Evolutionary conservation across 805 yeast species (phyloP).

Genomic region (Lipomyces sp.): DNA sequence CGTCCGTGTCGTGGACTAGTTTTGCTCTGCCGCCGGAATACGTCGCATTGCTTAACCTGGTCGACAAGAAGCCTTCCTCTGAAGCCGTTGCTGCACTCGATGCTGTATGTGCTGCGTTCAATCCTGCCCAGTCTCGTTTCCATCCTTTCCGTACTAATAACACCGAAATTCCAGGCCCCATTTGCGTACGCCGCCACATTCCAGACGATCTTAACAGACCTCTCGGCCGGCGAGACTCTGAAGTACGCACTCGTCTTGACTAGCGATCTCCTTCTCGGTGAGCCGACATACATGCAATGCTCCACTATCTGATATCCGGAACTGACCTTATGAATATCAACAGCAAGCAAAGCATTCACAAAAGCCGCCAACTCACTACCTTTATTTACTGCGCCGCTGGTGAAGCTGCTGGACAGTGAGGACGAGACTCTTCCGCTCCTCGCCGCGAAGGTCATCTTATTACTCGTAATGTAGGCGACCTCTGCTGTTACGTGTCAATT

Average conservation of each 20-base stretch:
- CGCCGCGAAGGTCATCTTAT: conserved; percentile 52
- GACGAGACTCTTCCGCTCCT: conserved; percentile 60
- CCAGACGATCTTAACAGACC: conserved; percentile 48
- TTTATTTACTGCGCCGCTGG: conserved; percentile 8
- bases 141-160: neutral
- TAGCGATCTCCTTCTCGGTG: conserved; percentile 48
- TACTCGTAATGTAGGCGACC: conserved; percentile 43
- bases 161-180: conserved; percentile 8
- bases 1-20: conserved; percentile 91
- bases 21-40: conserved; percentile 66
- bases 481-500: neutral
- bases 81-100: conserved; percentile 30
- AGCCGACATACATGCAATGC: neutral
- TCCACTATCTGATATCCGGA: neutral
- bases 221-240: conserved; percentile 59
- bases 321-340: neutral
- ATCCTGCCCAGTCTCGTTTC: neutral
- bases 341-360: conserved; percentile 3
- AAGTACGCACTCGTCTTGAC: conserved; percentile 61
- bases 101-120: neutral
- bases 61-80: conserved; percentile 43
- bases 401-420: conserved; percentile 48
- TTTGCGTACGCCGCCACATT: conserved; percentile 13
- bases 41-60: conserved; percentile 56
- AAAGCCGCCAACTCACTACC: conserved; percentile 11